These are phyloP conservation scores for Athelia sp. DNA, from an alignment of 1,284 basidiomycete species.

Conservation along the genomic window DNA sequence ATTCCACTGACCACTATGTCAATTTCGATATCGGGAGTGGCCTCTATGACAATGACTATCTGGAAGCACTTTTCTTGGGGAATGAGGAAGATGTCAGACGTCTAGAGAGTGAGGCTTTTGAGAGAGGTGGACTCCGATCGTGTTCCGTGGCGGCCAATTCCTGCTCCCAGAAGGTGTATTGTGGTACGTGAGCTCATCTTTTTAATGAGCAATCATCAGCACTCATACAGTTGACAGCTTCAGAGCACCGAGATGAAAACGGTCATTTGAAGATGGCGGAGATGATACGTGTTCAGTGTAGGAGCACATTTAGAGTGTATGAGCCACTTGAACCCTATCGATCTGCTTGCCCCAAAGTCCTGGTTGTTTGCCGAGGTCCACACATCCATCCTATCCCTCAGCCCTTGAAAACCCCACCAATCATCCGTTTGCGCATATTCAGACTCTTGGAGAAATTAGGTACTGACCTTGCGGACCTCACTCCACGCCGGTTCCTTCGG, in stretches of 20 bases:
- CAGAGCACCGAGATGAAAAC: constrained; percentile 7
- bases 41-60: constrained; percentile 13
- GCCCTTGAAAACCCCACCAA: constrained; percentile 11
- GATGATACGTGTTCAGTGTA: constrained; percentile 7
- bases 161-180: constrained; percentile 10
- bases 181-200: constrained; percentile 13
- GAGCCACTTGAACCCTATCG: constrained; percentile 12
- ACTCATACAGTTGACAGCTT: constrained; percentile 5
- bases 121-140: constrained; percentile 12
- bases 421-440: constrained; percentile 4
- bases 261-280: constrained; percentile 2
- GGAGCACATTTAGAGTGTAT: constrained; percentile 8
- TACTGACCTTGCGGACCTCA: constrained; percentile 17
- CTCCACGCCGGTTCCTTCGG: constrained; percentile 14
- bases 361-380: constrained; percentile 7
- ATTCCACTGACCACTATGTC: constrained; percentile 10
- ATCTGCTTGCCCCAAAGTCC: constrained; percentile 9
- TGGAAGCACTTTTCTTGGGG: constrained; percentile 15
- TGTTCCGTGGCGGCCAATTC: constrained; percentile 10
- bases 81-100: constrained; percentile 14
- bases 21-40: constrained; percentile 8
- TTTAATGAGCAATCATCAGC: background rate
- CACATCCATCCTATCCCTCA: constrained; percentile 15
- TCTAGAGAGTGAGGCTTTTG: constrained; percentile 12
- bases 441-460: constrained; percentile 6